Evolutionary conservation across 306 rosid genomes (phyloP), one percentile per base, ranked within the genome.

Genomic region (Sindora glabra): DNA sequence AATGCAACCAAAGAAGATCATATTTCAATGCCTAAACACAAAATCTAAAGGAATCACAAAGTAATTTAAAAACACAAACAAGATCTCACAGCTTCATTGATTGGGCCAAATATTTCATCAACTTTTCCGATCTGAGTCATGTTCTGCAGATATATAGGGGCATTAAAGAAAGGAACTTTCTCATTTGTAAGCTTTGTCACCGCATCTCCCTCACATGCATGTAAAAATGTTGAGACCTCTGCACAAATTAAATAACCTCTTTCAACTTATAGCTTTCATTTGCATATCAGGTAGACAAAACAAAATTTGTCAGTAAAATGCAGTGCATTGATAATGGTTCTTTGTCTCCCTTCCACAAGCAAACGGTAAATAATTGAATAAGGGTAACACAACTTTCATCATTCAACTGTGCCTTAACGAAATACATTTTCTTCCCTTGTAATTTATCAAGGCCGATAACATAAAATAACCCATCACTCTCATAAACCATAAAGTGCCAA

Each of bases 51-150:
- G 15, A 39, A 41, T 22, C 8, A 23, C n/a, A n/a, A n/a, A n/a
- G 19, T 26, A 68, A 23, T 17, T 30, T 9, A 39, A 70, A n/a
- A 5, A 29, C 15, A 49, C 30, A 65, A 33, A 66, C 47, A 10
- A 61, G 53, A 70, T 73, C 78, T 67, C 48, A 81, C 83, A 67
- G 86, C 9, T 29, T 77, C 86, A 50, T 77, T 81, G 56, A 81
- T 81, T 21, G 86, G 86, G 24, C 83, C 97, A 48, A 89, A 94
- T 56, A 94, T 94, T 63, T 94, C 99, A 74, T 89, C 99, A 45
- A 94, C 99, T 76, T 94, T 94, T 23, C 99, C 99, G 21, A 94
- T 94, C 86, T 89, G 99, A 47, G 97, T 86, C 87, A 82, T 89
- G 83, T 94, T 94, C 61, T 86, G 82, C 68, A 94, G 82, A 77